Evolutionary conservation across 1,139 yeast genomes (phyloP).

Genomic region (Kazachstania sp.): DNA sequence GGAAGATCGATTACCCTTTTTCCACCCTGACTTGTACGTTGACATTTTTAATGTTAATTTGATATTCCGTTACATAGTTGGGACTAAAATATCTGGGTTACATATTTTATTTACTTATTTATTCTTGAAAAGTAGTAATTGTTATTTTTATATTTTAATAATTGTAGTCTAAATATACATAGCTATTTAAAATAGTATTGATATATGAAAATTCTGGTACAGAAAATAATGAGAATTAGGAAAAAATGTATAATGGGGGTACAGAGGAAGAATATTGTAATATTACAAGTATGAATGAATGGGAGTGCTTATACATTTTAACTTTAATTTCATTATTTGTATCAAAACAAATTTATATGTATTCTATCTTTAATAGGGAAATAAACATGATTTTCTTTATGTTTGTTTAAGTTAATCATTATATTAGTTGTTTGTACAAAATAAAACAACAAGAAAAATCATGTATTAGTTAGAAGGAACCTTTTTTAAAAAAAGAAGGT

Average conservation of each 20-base stretch:
- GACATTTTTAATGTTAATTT: background rate
- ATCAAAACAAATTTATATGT: no score
- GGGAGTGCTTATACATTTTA: no score
- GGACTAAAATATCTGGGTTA: slow-evolving; percentile 19
- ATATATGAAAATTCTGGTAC: background rate
- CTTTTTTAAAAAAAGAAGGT: background rate
- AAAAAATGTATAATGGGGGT: no score
- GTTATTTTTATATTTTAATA: background rate
- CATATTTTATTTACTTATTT: slow-evolving; percentile 1
- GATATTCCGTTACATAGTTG: slow-evolving; percentile 12
- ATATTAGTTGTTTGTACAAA: background rate
- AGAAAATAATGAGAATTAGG: background rate
- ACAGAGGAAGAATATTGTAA: no score
- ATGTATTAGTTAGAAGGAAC: background rate
- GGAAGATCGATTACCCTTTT: slow-evolving; percentile 21
- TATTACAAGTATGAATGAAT: no score
- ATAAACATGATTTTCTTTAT: background rate
- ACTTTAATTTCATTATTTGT: no score
- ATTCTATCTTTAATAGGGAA: background rate
- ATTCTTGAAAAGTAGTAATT: background rate
- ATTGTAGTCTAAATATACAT: background rate
- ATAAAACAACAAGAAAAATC: background rate
- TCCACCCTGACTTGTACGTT: slow-evolving; percentile 22
- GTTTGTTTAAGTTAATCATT: background rate
- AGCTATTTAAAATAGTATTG: background rate